Percentiles rank a stretch among this genome's conserved stretches.
phyloP scores from a whole-genome alignment of 306 rosid species.

The Parietaria judaica region DNA sequence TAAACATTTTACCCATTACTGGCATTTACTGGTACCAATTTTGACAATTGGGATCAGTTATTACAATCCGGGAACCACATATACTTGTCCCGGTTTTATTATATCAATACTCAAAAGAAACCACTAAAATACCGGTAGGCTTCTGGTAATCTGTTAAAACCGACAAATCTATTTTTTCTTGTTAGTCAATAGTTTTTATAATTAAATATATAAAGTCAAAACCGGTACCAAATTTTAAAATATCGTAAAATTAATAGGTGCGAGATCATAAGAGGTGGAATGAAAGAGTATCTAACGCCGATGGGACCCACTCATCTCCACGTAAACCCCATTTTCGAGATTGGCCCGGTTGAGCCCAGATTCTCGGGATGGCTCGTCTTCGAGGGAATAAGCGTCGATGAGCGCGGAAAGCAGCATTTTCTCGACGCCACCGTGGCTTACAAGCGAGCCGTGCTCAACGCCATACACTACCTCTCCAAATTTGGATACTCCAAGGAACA shows the following conservation, averaged over 20 bases:
- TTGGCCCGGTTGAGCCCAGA: conserved; percentile 86
- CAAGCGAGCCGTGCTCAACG: conserved; percentile 71
- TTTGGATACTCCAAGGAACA: conserved; percentile 83
- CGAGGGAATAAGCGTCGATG: conserved; percentile 81
- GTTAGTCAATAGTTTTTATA: too few species aligned
- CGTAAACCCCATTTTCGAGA: conserved; percentile 85
- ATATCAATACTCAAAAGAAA: too few species aligned
- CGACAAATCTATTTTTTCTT: not conserved
- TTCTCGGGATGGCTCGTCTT: conserved; percentile 88
- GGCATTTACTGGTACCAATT: too few species aligned
- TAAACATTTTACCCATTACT: too few species aligned
- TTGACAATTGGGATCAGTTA: too few species aligned
- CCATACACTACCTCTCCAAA: conserved; percentile 66
- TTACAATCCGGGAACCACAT: too few species aligned
- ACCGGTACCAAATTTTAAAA: not conserved
- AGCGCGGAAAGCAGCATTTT: conserved; percentile 74
- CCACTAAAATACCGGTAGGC: too few species aligned
- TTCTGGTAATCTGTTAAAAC: too few species aligned
- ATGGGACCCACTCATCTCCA: conserved; percentile 92
- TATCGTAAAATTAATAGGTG: conserved; percentile 33
- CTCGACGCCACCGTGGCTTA: conserved; percentile 78
- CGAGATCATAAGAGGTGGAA: conserved; percentile 80
- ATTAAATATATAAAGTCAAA: too few species aligned
- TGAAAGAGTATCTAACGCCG: conserved; percentile 95
- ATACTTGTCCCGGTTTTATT: too few species aligned